A percentile compares a stretch with the other conserved stretches of the same genome.
phyloP scores from a whole-genome alignment of 2,329 filamentous ascomycete species.

The Xylariaceae sp. region DNA sequence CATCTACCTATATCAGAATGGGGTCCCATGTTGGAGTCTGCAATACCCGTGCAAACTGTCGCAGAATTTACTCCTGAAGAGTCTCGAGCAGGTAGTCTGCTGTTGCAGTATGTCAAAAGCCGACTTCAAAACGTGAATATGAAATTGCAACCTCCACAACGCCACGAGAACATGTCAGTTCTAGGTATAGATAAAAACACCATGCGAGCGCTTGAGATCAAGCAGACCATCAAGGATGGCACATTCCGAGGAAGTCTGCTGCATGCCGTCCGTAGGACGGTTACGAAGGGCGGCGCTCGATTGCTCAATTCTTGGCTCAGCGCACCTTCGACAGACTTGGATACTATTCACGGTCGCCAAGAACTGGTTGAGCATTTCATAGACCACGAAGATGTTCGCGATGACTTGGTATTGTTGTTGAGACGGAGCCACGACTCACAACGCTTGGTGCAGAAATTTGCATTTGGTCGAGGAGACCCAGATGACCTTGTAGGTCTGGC shows the following conservation, averaged over 20 bases:
- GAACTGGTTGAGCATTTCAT: constrained; percentile 79
- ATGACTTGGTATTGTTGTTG: constrained; percentile 66
- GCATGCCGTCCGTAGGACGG: constrained; percentile 84
- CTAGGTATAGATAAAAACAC: constrained; percentile 94
- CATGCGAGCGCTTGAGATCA: constrained; percentile 83
- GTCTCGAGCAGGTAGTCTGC: constrained; percentile 69
- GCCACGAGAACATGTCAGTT: constrained; percentile 69
- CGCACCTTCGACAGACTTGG: constrained; percentile 84
- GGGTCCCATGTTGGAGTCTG: constrained; percentile 73
- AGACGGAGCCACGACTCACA: constrained; percentile 80
- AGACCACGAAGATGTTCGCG: constrained; percentile 62
- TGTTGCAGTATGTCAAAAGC: constrained; percentile 82
- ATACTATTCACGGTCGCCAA: constrained; percentile 73
- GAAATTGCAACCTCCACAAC: constrained; percentile 78
- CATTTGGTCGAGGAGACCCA: constrained; percentile 83
- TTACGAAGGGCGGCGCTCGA: constrained; percentile 86
- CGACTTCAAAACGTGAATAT: constrained; percentile 75
- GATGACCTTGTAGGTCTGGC: constrained; percentile 86
- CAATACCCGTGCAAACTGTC: constrained; percentile 54
- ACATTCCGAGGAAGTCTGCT: constrained; percentile 78
- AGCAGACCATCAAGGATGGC: constrained; percentile 79
- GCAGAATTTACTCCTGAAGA: constrained; percentile 65
- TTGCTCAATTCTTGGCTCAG: constrained; percentile 82
- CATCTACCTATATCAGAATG: constrained; percentile 60
- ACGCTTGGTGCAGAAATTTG: constrained; percentile 89